Base-by-base conservation (phyloP, 169 alveolate species). In the Theileria parva region DNA sequence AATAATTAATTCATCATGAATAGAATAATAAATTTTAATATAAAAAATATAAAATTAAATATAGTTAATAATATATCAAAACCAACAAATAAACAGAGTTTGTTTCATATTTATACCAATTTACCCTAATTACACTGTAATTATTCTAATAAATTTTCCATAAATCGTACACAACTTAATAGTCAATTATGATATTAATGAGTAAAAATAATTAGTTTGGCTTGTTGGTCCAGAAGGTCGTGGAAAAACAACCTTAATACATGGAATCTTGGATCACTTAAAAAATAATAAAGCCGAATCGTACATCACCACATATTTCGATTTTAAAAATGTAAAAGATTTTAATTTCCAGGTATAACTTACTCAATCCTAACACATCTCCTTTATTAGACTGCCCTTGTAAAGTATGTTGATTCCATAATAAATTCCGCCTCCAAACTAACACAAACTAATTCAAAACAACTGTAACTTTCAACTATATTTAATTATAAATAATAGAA, bases 201-300 rank as follows among this genome's bases (percentile, higher is more conserved):
- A 21, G 4, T 69, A 34, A 69, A 44, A 69, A 28, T 69, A 19
- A 44, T 59, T 69, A 81, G 88, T 81, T n/a, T 23, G 77, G 63
- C 11, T 81, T 32, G 74, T 53, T n/a, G 88, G 88, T 8, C 88
- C 88, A 25, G 79, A 81, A 59, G 88, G 88, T 23, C 88, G 88
- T 15, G 88, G 88, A 30, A 81, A 81, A 72, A 74, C 85, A 12
- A 81, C 79, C 13, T 39, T 81, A 66, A 30, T 81, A 25, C 74
- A 67, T 63, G 73, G 25, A 23, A 15, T 69, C 27, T 51, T 44
- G 27, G 32, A 21, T 25, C 74, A 73, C 17, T 39, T 81, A 12
- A 53, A 70, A 37, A 37, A 39, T 27, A 77, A 37, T 25, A 76
- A 57, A 7, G 0, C 23, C 17, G 17, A 11, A 11, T 48, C 27